Percentiles rank a stretch among this genome's conserved stretches.
These are phyloP conservation scores for Podospora fimiseda DNA, from an alignment of 495 filamentous ascomycete species.

Conservation along the genomic window DNA sequence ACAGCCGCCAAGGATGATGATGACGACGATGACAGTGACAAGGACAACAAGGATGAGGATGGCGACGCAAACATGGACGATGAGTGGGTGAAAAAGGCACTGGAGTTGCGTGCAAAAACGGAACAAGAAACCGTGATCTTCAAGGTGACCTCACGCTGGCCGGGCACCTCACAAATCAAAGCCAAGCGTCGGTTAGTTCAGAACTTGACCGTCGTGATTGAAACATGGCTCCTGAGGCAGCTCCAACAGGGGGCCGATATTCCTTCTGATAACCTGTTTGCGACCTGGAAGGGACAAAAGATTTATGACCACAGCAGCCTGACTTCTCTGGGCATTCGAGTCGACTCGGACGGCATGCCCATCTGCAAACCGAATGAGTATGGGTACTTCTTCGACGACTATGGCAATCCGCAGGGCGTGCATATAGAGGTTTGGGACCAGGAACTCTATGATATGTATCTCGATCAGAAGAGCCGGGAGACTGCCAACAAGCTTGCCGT, in stretches of 20 bases:
- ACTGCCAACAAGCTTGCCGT: slow-evolving; percentile 18
- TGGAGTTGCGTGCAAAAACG: neutral
- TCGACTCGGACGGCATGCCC: slow-evolving; percentile 33
- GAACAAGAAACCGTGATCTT: slow-evolving; percentile 10
- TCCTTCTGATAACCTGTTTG: too few species aligned
- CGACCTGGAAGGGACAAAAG: slow-evolving; percentile 72
- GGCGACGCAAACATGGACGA: slow-evolving; percentile 77
- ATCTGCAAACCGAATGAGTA: slow-evolving; percentile 27
- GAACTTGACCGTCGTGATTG: slow-evolving; percentile 13
- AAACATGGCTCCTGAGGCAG: slow-evolving; percentile 14
- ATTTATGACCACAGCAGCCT: slow-evolving; percentile 70
- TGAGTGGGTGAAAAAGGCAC: slow-evolving; percentile 19
- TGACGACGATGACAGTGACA: neutral
- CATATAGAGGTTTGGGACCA: slow-evolving; percentile 71
- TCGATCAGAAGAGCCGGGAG: slow-evolving; percentile 33
- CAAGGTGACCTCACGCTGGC: slow-evolving; percentile 12
- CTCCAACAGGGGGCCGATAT: too few species aligned
- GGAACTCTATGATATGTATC: slow-evolving; percentile 46
- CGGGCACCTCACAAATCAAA: slow-evolving; percentile 6
- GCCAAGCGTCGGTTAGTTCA: slow-evolving; percentile 15
- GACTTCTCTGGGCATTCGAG: slow-evolving; percentile 53
- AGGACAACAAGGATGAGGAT: slow-evolving; percentile 46
- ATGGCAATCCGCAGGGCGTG: slow-evolving; percentile 27
- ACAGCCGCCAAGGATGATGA: neutral
- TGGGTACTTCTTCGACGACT: slow-evolving; percentile 26